These are phyloP conservation scores for Cucurbita pepo DNA, from an alignment of 306 rosid genomes.

Conservation along the genomic window DNA sequence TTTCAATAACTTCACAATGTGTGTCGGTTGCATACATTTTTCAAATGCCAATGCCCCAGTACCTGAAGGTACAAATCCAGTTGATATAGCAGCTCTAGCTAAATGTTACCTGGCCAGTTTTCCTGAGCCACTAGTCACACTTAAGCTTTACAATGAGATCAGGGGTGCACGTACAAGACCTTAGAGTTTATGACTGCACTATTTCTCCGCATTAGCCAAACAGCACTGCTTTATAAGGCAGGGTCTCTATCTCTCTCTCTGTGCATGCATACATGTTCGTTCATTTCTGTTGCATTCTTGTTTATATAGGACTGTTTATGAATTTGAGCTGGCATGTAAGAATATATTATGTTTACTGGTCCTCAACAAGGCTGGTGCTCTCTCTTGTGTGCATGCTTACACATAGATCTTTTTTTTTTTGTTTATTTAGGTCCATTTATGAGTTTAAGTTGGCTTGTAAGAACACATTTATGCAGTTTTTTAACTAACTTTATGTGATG, in stretches of 20 bases:
- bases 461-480: not conserved
- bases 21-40: not conserved
- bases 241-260: conserved; percentile 8
- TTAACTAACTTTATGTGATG: not conserved
- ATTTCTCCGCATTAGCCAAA: conserved; percentile 75
- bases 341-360: not conserved
- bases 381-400: not conserved
- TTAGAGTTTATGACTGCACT: conserved; percentile 80
- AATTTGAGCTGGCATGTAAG: not conserved
- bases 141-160: conserved; percentile 66
- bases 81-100: conserved; percentile 68
- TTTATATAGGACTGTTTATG: not conserved
- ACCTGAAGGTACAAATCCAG: conserved; percentile 71
- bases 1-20: conserved; percentile 5
- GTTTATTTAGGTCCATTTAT: not conserved
- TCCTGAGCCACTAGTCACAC: conserved; percentile 81
- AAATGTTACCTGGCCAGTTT: conserved; percentile 91
- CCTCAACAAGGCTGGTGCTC: not conserved
- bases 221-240: conserved; percentile 78
- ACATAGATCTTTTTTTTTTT: not conserved
- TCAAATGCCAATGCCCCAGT: conserved; percentile 59
- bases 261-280: not conserved
- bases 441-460: not conserved
- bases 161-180: conserved; percentile 68
- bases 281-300: not conserved